Percentiles rank a stretch among this genome's conserved stretches.
These are phyloP conservation scores for Geotrichum europaeum DNA, from an alignment of 1,139 yeast species.

Conservation along the genomic window DNA sequence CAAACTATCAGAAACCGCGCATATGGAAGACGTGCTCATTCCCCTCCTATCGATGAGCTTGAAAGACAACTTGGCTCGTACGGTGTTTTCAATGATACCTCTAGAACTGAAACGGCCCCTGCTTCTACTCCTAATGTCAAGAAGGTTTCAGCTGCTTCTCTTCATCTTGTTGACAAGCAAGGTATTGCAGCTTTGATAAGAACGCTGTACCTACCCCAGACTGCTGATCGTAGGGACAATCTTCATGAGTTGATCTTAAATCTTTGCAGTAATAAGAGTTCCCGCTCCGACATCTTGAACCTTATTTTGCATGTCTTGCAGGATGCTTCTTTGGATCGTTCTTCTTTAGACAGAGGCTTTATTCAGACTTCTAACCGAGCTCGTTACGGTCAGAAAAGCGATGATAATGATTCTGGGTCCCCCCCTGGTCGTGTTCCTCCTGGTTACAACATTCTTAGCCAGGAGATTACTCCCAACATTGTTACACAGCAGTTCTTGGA, in stretches of 20 bases:
- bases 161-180: slow-evolving; percentile 63
- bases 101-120: slow-evolving; percentile 3
- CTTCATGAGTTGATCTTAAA: slow-evolving; percentile 63
- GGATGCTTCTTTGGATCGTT: slow-evolving; percentile 63
- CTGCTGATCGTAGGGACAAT: slow-evolving; percentile 56
- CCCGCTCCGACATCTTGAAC: slow-evolving; percentile 70
- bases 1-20: slow-evolving; percentile 28
- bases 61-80: slow-evolving; percentile 11
- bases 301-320: slow-evolving; percentile 61
- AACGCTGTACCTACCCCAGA: slow-evolving; percentile 68
- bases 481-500: slow-evolving; percentile 78
- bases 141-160: slow-evolving; percentile 27
- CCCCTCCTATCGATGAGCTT: slow-evolving; percentile 12
- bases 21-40: slow-evolving; percentile 18
- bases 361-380: slow-evolving; percentile 43
- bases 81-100: slow-evolving; percentile 1
- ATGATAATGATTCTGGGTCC: slow-evolving; percentile 29
- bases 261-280: slow-evolving; percentile 71
- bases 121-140: slow-evolving; percentile 14
- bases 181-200: slow-evolving; percentile 74
- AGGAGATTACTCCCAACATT: slow-evolving; percentile 59
- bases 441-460: slow-evolving; percentile 31
- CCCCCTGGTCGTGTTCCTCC: slow-evolving; percentile 20
- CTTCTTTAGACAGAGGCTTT: slow-evolving; percentile 61
- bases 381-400: slow-evolving; percentile 16